Conservation (phyloP, 169 alveolate species). For the Plasmodium malariae region DNA sequence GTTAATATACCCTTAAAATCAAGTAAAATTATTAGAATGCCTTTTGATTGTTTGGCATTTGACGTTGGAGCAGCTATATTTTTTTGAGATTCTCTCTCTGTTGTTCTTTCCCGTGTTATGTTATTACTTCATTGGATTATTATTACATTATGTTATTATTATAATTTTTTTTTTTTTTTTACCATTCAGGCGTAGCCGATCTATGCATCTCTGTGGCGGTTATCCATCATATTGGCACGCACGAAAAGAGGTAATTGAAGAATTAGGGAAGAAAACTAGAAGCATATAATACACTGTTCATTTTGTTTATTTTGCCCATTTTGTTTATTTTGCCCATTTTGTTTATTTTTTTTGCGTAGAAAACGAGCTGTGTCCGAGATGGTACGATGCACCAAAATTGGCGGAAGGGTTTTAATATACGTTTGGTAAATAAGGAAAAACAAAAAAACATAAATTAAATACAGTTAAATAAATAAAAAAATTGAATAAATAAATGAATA, state of each 20-base stretch:
- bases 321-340: too few relatives aligned
- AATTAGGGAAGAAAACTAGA: conserved; percentile 10
- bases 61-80: too few relatives aligned
- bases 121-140: too few relatives aligned
- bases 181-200: conserved; percentile 89
- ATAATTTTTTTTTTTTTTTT: conserved; percentile 3
- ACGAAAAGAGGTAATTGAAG: conserved; percentile 88
- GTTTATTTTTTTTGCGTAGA: neutral
- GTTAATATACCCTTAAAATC: conserved; percentile 42
- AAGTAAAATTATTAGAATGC: conserved; percentile 18
- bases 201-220: conserved; percentile 95
- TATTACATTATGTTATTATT: too few relatives aligned
- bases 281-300: neutral
- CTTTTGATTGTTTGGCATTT: too few relatives aligned
- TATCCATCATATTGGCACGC: conserved; percentile 94
- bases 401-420: conserved; percentile 89
- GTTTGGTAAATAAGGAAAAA: conserved; percentile 89
- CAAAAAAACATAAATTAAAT: neutral
- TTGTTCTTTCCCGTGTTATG: too few relatives aligned
- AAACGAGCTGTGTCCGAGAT: conserved; percentile 83
- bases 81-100: too few relatives aligned
- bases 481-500: too few relatives aligned
- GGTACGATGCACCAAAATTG: conserved; percentile 87
- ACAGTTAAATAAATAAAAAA: too few relatives aligned
- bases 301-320: too few relatives aligned